These are phyloP conservation scores for Populus alba DNA, from an alignment of 345 rosid species.

Conservation along the genomic window DNA sequence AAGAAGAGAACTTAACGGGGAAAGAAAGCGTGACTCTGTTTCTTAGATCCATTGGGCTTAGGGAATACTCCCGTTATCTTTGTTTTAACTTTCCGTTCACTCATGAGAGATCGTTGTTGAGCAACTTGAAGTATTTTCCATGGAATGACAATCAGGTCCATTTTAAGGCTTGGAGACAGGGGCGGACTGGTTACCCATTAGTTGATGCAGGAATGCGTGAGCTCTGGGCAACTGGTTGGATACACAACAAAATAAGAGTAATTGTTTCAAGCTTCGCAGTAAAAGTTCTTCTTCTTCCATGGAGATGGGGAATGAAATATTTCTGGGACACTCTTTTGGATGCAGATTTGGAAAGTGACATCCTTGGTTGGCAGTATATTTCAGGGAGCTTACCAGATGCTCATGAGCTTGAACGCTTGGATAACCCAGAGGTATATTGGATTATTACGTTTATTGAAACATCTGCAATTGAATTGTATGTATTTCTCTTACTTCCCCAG, in stretches of 20 bases:
- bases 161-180: constrained; percentile 95
- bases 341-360: constrained; percentile 84
- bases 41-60: constrained; percentile 73
- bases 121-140: constrained; percentile 71
- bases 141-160: constrained; percentile 56
- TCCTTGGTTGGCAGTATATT: constrained; percentile 95
- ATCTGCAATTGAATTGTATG: constrained; percentile 4
- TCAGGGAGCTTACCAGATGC: constrained; percentile 95
- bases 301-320: constrained; percentile 98
- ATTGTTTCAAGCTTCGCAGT: constrained; percentile 85
- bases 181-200: constrained; percentile 85
- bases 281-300: constrained; percentile 82
- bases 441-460: constrained; percentile 2
- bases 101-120: constrained; percentile 65
- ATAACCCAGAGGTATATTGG: constrained; percentile 64
- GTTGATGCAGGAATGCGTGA: constrained; percentile 99
- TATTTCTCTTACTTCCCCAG: not conserved
- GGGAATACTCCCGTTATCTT: constrained; percentile 91
- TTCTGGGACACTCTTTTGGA: constrained; percentile 95
- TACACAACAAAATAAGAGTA: constrained; percentile 82
- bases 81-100: constrained; percentile 94
- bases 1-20: constrained; percentile 59
- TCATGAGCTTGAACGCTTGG: constrained; percentile 87
- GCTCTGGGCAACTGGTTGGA: constrained; percentile 98
- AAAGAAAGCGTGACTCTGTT: constrained; percentile 59